These are phyloP conservation scores for Saprolegnia parasitica DNA, from an alignment of 352 stramenopile genomes.

Conservation along the genomic window DNA sequence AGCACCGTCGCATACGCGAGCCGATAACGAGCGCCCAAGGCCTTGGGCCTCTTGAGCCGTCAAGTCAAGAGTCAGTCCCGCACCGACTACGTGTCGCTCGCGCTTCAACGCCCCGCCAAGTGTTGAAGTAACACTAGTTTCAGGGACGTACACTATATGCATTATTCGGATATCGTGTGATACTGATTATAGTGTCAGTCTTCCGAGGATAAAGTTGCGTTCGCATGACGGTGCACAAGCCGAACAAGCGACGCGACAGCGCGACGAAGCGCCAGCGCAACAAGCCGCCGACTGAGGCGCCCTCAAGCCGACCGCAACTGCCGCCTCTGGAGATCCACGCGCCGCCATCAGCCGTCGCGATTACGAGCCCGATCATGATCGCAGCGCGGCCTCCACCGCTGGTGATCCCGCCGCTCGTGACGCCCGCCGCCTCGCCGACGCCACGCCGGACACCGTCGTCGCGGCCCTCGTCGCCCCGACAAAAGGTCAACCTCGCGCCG, in stretches of 20 bases:
- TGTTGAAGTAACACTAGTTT: not conserved
- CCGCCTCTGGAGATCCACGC: not conserved
- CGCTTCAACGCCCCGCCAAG: not conserved
- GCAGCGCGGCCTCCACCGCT: slow-evolving; percentile 3
- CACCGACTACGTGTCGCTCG: not conserved
- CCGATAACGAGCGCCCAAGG: too few species aligned
- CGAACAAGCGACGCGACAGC: not conserved
- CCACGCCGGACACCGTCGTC: not conserved
- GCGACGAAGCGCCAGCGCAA: not conserved
- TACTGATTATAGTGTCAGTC: not conserved
- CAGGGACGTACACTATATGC: not conserved
- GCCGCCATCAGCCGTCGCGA: not conserved
- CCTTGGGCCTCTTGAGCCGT: too few species aligned
- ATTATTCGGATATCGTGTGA: not conserved
- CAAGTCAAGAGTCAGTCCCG: too few species aligned
- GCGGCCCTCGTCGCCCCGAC: slow-evolving; percentile 13
- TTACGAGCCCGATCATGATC: slow-evolving; percentile 8
- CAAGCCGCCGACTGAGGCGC: not conserved
- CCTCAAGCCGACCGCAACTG: not conserved
- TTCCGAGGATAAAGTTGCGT: not conserved
- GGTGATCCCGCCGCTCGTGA: not conserved
- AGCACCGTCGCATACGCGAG: too few species aligned
- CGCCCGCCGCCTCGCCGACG: not conserved
- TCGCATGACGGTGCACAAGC: not conserved
- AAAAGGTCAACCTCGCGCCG: slow-evolving; percentile 1